A percentile compares a stretch with the other conserved stretches of the same genome.
Conservation (phyloP, 371 early-diverging fungal genomes). For the Haplosporangium sp. region DNA sequence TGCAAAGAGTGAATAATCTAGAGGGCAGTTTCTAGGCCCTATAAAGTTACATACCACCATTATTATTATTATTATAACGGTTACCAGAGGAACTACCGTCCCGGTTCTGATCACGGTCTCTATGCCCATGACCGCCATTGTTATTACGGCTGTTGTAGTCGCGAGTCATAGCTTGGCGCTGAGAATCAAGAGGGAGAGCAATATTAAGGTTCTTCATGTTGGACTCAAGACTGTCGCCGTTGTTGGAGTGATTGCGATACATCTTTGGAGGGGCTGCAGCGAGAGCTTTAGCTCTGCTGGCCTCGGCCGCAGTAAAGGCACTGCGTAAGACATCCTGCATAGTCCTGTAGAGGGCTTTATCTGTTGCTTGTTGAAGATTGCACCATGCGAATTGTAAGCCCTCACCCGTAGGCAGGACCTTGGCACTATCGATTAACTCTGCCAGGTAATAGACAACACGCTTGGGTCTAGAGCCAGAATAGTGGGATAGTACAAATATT, state of each 20-base stretch:
- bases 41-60: slow-evolving; percentile 10
- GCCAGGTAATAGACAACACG: slow-evolving; percentile 84
- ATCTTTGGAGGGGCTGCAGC: slow-evolving; percentile 55
- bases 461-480: slow-evolving; percentile 67
- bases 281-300: slow-evolving; percentile 57
- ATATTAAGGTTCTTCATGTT: slow-evolving; percentile 61
- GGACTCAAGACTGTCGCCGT: slow-evolving; percentile 56
- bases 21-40: not conserved
- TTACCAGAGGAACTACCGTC: slow-evolving; percentile 29
- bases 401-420: slow-evolving; percentile 73
- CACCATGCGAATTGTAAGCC: slow-evolving; percentile 84
- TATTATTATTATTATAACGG: slow-evolving; percentile 33
- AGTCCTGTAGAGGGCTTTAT: slow-evolving; percentile 78
- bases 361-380: slow-evolving; percentile 68
- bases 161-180: slow-evolving; percentile 57
- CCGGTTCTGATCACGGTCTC: slow-evolving; percentile 44
- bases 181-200: slow-evolving; percentile 58
- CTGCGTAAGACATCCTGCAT: slow-evolving; percentile 85
- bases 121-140: slow-evolving; percentile 19
- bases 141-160: slow-evolving; percentile 49
- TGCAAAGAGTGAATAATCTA: slow-evolving; percentile 13
- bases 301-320: slow-evolving; percentile 76
- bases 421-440: slow-evolving; percentile 70
- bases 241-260: slow-evolving; percentile 45
- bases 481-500: not conserved